These are phyloP conservation scores for Colletotrichum spaethianum DNA, from an alignment of 2,329 filamentous ascomycete species.

Conservation along the genomic window DNA sequence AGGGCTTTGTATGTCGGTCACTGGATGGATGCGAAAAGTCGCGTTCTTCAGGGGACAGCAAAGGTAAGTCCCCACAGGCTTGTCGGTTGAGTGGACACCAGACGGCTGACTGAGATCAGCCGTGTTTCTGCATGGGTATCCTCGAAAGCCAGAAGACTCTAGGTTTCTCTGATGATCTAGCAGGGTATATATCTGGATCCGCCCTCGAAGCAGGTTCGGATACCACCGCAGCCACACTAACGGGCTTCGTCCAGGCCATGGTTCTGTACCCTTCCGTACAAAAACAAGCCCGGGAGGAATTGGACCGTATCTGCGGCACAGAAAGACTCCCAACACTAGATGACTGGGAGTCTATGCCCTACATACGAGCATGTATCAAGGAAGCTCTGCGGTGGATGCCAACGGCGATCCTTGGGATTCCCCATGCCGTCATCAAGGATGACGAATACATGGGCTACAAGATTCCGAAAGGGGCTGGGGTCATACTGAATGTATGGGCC, in stretches of 20 bases:
- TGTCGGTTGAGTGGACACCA: not conserved
- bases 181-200: constrained; percentile 52
- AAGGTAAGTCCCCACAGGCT: constrained; percentile 22
- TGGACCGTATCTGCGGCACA: constrained; percentile 59
- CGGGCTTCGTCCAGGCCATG: constrained; percentile 64
- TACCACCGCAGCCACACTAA: constrained; percentile 58
- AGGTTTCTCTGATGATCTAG: constrained; percentile 49
- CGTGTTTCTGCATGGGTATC: constrained; percentile 48
- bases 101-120: constrained; percentile 40
- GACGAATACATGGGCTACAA: constrained; percentile 38
- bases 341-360: constrained; percentile 61
- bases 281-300: constrained; percentile 55
- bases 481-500: constrained; percentile 50
- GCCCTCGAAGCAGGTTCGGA: constrained; percentile 59
- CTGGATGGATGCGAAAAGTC: constrained; percentile 40
- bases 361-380: constrained; percentile 62
- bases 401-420: constrained; percentile 52
- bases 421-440: constrained; percentile 52
- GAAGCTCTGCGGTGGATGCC: constrained; percentile 64
- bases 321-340: constrained; percentile 58
- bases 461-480: constrained; percentile 32
- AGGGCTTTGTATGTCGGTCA: constrained; percentile 39
- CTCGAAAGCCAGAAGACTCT: constrained; percentile 43
- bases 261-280: constrained; percentile 57
- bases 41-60: constrained; percentile 32